Conservation (phyloP, 768 basidiomycete genomes). For the Dioszegia aurantiaca region DNA sequence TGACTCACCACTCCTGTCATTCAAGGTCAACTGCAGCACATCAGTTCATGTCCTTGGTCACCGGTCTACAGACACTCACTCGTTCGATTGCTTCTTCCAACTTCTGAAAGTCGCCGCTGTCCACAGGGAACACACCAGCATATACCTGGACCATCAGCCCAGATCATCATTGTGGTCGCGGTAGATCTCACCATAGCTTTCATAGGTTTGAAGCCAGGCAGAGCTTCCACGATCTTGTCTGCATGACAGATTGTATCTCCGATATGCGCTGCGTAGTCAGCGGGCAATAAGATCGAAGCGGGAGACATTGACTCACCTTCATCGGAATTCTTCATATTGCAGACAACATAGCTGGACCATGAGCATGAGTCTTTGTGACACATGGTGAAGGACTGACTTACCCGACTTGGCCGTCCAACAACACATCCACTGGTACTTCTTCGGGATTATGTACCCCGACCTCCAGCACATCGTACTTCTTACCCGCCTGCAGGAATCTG, state of each 20-base stretch:
- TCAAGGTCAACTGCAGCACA: constrained; percentile 51
- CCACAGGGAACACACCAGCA: constrained; percentile 90
- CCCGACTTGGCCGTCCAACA: constrained; percentile 52
- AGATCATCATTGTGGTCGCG: too few relatives aligned
- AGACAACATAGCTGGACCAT: constrained; percentile 57
- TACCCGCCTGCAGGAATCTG: constrained; percentile 74
- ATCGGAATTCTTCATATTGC: constrained; percentile 95
- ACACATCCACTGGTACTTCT: constrained; percentile 64
- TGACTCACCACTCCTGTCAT: constrained; percentile 49
- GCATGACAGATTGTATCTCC: constrained; percentile 86
- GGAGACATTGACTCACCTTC: constrained; percentile 62
- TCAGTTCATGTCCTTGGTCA: too few relatives aligned
- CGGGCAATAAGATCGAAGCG: background rate
- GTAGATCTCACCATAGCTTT: constrained; percentile 81
- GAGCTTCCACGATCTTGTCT: constrained; percentile 70
- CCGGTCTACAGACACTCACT: too few relatives aligned
- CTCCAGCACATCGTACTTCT: constrained; percentile 83
- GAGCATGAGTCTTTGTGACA: background rate
- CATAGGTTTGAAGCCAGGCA: constrained; percentile 85
- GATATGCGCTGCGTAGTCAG: constrained; percentile 55
- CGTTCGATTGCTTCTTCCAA: constrained; percentile 92
- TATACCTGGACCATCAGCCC: constrained; percentile 84
- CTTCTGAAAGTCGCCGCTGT: constrained; percentile 84
- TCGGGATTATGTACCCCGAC: constrained; percentile 87
- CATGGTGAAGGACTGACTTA: constrained; percentile 13